Base-by-base conservation (phyloP, 768 basidiomycete genomes). In the Lentinula raphanica region DNA sequence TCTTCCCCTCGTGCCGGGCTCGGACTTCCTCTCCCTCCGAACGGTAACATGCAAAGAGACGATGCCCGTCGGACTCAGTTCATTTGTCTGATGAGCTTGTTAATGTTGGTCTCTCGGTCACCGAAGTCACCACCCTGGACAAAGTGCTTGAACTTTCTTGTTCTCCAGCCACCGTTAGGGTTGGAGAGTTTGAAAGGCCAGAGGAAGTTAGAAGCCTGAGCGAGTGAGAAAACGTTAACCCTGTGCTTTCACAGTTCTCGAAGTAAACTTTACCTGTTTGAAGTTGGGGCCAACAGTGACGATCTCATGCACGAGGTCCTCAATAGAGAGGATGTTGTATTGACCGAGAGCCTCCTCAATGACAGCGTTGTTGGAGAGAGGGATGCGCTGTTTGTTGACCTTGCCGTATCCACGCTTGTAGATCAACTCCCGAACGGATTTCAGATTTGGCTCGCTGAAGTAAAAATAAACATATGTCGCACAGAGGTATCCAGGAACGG, bases 171-270 rank as follows among this genome's bases (percentile, higher is more conserved):
- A 64, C 97, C 96, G 63, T 84, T 98, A 57, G 97, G 96, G 86
- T 98, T 98, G 68, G 94, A 98, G 62, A 99, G 90, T 74, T 99
- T 99, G 85, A 99, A 98, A 25, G 97, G 97, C 95, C 95, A 98
- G 55, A 98, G 87, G 86, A 96, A 95, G 84, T 94, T 95, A 65
- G 90, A 85, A 58, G 87, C 90, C 88, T 90, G 42, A 17, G 48
- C 38, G 27, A 69, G 21, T 23, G 31, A 59, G 25, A 45, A 6
- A 1, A n/a, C n/a, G n/a, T n/a, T n/a, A n/a, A n/a, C n/a, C n/a
- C n/a, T n/a, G n/a, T n/a, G n/a, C n/a, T n/a, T n/a, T n/a, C n/a
- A n/a, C n/a, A n/a, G n/a, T n/a, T n/a, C n/a, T n/a, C n/a, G n/a
- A n/a, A n/a, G n/a, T n/a, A n/a, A n/a, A n/a, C n/a, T 35, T 35